A percentile compares a stretch with the other conserved stretches of the same genome.
These are phyloP conservation scores for Penicillium maclennaniae DNA, from an alignment of 495 filamentous ascomycete species.

Conservation along the genomic window DNA sequence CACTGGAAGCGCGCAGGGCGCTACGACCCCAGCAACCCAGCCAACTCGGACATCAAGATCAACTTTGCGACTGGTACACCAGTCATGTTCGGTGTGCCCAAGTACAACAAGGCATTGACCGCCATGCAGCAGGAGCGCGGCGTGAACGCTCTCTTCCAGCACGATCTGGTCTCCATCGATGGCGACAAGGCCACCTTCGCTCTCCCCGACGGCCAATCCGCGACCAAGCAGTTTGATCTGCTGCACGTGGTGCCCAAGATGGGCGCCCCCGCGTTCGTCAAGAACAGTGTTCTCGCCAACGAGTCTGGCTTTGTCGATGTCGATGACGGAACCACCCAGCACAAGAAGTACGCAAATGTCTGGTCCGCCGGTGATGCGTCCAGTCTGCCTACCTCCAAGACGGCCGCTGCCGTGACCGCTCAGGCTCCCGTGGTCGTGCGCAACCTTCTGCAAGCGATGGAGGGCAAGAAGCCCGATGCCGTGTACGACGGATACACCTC, in stretches of 20 bases:
- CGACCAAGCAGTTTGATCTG: slow-evolving; percentile 55
- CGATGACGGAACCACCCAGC: slow-evolving; percentile 54
- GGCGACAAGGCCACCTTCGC: slow-evolving; percentile 54
- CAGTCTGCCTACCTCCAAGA: slow-evolving; percentile 64
- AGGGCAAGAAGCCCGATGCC: slow-evolving; percentile 50
- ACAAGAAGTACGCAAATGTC: slow-evolving; percentile 60
- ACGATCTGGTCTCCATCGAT: slow-evolving; percentile 60
- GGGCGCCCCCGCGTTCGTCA: slow-evolving; percentile 56
- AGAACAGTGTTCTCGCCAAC: slow-evolving; percentile 55
- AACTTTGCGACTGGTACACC: slow-evolving; percentile 60
- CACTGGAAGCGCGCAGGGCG: slow-evolving; percentile 60
- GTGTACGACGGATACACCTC: slow-evolving; percentile 66
- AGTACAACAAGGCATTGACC: slow-evolving; percentile 61
- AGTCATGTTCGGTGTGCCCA: slow-evolving; percentile 66
- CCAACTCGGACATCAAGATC: slow-evolving; percentile 52
- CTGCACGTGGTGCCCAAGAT: slow-evolving; percentile 62
- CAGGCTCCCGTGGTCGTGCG: slow-evolving; percentile 58
- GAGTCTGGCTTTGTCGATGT: slow-evolving; percentile 63
- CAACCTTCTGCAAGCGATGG: slow-evolving; percentile 50
- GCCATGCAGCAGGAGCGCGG: slow-evolving; percentile 57
- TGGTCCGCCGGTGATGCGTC: slow-evolving; percentile 69
- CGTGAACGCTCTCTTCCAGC: slow-evolving; percentile 63
- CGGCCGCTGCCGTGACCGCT: slow-evolving; percentile 61
- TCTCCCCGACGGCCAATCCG: slow-evolving; percentile 40
- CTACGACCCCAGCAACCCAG: slow-evolving; percentile 43